Evolutionary conservation across 2,329 filamentous ascomycete species (phyloP).

Genomic region (Phoma sp.): DNA sequence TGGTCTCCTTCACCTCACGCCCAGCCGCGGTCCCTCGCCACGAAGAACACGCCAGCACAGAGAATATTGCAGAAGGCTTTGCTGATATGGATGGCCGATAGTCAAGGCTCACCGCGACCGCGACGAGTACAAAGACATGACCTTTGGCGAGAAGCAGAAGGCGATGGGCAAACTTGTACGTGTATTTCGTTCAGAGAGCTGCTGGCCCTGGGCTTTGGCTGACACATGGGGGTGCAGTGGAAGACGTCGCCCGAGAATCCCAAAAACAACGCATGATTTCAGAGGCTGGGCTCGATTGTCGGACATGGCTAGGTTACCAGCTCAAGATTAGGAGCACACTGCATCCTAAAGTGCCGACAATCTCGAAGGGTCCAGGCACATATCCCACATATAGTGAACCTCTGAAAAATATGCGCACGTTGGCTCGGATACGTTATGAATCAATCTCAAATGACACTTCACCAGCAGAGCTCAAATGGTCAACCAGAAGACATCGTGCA

Average conservation of each 20-base stretch:
- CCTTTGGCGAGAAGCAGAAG: conserved; percentile 47
- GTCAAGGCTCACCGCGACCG: conserved; percentile 46
- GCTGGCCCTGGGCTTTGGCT: conserved; percentile 12
- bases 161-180: conserved; percentile 45
- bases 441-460: background rate
- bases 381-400: background rate
- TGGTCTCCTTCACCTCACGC: conserved; percentile 4
- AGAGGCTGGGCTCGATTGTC: background rate
- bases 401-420: background rate
- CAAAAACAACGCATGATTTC: conserved; percentile 35
- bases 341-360: background rate
- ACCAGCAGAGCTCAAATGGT: background rate
- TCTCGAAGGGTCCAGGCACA: too few relatives aligned
- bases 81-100: conserved; percentile 26
- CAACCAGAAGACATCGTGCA: background rate
- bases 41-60: background rate
- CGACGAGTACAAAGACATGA: conserved; percentile 41
- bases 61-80: background rate
- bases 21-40: background rate
- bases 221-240: conserved; percentile 35
- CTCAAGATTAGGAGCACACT: background rate
- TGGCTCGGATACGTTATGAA: background rate
- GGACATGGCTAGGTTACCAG: background rate
- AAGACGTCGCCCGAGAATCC: conserved; percentile 46
- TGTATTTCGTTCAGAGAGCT: background rate